phyloP scores from a whole-genome alignment of 176 grass and related monocot genomes.

The Olyra latifolia region DNA sequence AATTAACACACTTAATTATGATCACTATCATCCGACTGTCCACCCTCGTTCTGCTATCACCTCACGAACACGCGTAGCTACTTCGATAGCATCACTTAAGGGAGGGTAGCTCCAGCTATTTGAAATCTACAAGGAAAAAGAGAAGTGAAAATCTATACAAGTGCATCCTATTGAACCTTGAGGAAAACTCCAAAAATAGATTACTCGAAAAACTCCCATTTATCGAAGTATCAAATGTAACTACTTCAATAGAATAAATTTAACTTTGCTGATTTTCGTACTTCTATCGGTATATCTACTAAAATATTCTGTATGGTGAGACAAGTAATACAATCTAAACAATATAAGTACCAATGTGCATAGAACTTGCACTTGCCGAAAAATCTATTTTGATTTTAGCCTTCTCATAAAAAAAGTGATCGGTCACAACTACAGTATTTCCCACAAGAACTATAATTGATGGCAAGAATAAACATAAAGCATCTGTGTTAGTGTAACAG shows the following conservation, averaged over 20 bases:
- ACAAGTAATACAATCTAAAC: background rate
- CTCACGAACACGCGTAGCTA: slow-evolving; percentile 65
- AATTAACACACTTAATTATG: slow-evolving; percentile 35
- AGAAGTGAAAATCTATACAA: slow-evolving; percentile 24
- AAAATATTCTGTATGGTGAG: slow-evolving; percentile 1
- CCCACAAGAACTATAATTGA: background rate
- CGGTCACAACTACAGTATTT: background rate
- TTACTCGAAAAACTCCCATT: background rate
- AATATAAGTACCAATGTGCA: background rate
- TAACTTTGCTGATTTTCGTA: background rate
- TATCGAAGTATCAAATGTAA: slow-evolving; percentile 13
- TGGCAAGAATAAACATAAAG: background rate
- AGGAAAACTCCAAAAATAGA: background rate
- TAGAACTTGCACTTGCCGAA: background rate
- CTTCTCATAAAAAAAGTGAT: background rate
- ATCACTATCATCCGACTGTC: slow-evolving; percentile 51
- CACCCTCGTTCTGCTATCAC: slow-evolving; percentile 75
- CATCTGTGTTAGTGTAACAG: background rate
- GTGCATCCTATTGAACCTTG: background rate
- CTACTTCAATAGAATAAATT: background rate
- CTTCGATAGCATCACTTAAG: slow-evolving; percentile 78
- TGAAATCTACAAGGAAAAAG: slow-evolving; percentile 61
- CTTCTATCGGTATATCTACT: slow-evolving; percentile 10
- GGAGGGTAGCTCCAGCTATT: slow-evolving; percentile 89
- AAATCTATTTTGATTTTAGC: background rate